Evolutionary conservation across 192 early-diverging fungal genomes (phyloP).

Genomic region (Rhizoclosmatium sp.): DNA sequence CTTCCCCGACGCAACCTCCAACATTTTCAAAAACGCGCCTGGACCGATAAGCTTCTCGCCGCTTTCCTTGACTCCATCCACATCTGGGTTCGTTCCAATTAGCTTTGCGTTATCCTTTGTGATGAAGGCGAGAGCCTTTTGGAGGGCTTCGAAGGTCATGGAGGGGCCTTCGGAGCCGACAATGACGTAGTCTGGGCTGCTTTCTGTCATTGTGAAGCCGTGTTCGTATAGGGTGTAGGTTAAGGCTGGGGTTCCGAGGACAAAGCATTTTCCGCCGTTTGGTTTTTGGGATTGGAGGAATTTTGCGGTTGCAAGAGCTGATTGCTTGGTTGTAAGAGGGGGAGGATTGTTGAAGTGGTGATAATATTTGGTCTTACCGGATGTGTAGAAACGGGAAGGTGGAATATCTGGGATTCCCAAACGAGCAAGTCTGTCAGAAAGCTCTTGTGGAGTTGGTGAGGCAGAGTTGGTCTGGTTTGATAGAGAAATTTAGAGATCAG

Average conservation of each 20-base stretch:
- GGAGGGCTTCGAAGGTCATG: constrained; percentile 51
- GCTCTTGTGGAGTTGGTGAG: constrained; percentile 66
- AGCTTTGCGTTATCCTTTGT: constrained; percentile 57
- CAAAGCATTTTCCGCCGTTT: constrained; percentile 46
- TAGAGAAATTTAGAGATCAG: neutral
- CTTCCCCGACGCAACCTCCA: constrained; percentile 63
- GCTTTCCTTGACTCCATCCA: constrained; percentile 54
- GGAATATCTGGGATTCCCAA: constrained; percentile 57
- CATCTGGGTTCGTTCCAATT: constrained; percentile 69
- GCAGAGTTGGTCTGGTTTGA: constrained; percentile 64
- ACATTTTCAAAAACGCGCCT: constrained; percentile 60
- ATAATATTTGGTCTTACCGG: constrained; percentile 5
- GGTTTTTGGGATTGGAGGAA: constrained; percentile 63
- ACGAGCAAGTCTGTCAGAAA: constrained; percentile 57
- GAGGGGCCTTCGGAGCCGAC: constrained; percentile 59
- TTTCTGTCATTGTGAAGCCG: constrained; percentile 64
- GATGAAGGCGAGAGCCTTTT: constrained; percentile 65
- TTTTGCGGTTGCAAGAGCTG: constrained; percentile 60
- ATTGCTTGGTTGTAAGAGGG: neutral
- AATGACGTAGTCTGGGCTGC: constrained; percentile 66
- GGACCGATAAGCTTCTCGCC: constrained; percentile 53
- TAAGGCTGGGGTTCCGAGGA: constrained; percentile 63
- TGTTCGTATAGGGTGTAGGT: constrained; percentile 61
- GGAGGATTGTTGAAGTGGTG: neutral
- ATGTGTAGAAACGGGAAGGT: constrained; percentile 65